Conservation (phyloP, 1,139 yeast species). For the Ashbya aceris region DNA sequence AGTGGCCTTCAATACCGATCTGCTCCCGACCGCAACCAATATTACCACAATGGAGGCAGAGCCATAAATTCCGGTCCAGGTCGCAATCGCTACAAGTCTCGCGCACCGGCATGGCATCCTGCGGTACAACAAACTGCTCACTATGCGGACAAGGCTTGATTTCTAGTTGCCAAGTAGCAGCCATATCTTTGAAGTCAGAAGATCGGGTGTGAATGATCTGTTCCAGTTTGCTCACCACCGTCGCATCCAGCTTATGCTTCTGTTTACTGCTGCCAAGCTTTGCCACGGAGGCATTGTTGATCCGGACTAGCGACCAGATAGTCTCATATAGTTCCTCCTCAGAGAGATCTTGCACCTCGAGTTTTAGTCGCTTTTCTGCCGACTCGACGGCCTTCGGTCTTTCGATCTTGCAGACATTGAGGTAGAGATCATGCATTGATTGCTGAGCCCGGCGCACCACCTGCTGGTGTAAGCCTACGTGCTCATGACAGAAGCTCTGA, state of each 20-base stretch:
- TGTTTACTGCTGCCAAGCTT: conserved; percentile 7
- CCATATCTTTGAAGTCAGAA: conserved; percentile 55
- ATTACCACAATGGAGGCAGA: conserved; percentile 81
- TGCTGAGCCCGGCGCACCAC: conserved; percentile 16
- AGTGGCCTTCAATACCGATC: conserved; percentile 84
- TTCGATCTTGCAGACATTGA: conserved; percentile 19
- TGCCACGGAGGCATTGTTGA: conserved; percentile 8
- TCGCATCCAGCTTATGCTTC: conserved; percentile 6
- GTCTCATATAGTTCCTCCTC: conserved; percentile 65
- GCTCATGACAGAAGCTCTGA: conserved; percentile 26
- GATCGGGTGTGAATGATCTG: conserved; percentile 59
- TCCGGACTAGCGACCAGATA: conserved; percentile 17
- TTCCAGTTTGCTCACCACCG: conserved; percentile 30
- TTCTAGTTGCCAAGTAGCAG: conserved; percentile 89
- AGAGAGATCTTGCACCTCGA: conserved; percentile 61
- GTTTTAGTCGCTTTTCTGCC: conserved; percentile 47
- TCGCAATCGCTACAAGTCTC: conserved; percentile 53
- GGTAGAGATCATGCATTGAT: conserved; percentile 15
- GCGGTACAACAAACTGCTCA: conserved; percentile 38
- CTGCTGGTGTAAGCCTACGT: conserved; percentile 18
- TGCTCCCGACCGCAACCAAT: conserved; percentile 92
- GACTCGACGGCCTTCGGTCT: conserved; percentile 12
- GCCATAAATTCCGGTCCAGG: conserved; percentile 73
- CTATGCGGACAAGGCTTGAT: conserved; percentile 74
- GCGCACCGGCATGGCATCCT: conserved; percentile 9